These are phyloP conservation scores for Tephrocybe rancida DNA, from an alignment of 768 basidiomycete genomes.

Conservation along the genomic window DNA sequence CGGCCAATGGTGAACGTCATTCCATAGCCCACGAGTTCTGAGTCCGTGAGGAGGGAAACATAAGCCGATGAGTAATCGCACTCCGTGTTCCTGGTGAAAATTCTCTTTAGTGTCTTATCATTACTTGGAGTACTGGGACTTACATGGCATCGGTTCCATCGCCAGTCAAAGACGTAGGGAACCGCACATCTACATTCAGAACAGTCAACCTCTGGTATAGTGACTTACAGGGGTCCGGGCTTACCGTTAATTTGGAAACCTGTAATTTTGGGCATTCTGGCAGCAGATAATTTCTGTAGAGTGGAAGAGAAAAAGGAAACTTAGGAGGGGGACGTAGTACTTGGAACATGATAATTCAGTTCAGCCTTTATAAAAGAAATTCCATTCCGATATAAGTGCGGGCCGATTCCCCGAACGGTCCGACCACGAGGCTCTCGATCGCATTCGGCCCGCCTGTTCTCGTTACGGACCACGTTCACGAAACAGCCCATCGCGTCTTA, in stretches of 20 bases:
- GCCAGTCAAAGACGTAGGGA: constrained; percentile 88
- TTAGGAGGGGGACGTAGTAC: neutral
- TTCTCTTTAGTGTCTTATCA: neutral
- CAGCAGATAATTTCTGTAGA: neutral
- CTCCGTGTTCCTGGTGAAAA: constrained; percentile 77
- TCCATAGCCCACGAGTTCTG: constrained; percentile 81
- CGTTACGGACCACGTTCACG: no score
- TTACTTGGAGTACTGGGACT: constrained; percentile 20
- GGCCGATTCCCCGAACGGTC: constrained; percentile 9
- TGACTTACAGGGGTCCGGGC: constrained; percentile 11
- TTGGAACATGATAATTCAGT: neutral
- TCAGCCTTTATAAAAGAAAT: neutral
- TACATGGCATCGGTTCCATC: constrained; percentile 96
- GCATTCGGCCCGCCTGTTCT: no score
- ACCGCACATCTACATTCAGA: constrained; percentile 71
- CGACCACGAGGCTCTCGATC: no score
- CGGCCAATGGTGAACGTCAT: constrained; percentile 96
- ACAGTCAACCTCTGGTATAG: neutral
- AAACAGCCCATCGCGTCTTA: no score
- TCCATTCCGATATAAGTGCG: neutral
- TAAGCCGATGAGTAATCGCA: constrained; percentile 98
- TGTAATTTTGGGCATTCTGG: constrained; percentile 47
- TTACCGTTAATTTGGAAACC: constrained; percentile 61
- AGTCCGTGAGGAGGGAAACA: constrained; percentile 74
- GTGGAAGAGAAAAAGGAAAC: neutral